Percentiles rank a stretch among this genome's conserved stretches.
Evolutionary conservation across 176 grass and related monocot species (phyloP).

Genomic region (Guadua angustifolia): DNA sequence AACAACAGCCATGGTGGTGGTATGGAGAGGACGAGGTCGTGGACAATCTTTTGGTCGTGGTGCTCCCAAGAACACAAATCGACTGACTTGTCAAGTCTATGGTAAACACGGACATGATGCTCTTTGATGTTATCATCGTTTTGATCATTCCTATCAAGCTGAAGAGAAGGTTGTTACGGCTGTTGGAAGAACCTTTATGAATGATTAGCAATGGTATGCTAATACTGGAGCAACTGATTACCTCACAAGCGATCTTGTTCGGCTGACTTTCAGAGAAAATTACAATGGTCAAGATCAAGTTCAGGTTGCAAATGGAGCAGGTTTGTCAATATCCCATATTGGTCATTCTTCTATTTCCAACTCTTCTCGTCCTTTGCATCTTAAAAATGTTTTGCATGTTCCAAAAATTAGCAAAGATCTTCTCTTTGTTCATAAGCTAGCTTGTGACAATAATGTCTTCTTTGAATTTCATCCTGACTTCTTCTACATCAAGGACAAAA

Average conservation of each 20-base stretch:
- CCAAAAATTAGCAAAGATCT: neutral
- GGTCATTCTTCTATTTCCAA: neutral
- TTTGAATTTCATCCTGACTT: neutral
- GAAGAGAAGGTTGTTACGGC: too few species aligned
- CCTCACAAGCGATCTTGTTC: neutral
- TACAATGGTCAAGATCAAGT: neutral
- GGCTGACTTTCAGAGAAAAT: rapidly evolving
- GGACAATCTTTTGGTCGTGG: too few species aligned
- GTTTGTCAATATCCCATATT: neutral
- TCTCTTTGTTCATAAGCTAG: neutral
- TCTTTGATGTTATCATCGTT: too few species aligned
- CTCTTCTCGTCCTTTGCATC: rapidly evolving
- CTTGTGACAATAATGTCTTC: neutral
- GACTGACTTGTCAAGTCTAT: too few species aligned
- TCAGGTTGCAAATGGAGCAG: neutral
- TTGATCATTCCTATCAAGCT: too few species aligned
- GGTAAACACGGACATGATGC: too few species aligned
- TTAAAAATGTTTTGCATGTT: neutral
- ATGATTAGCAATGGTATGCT: neutral
- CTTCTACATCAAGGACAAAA: neutral
- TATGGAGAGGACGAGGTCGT: too few species aligned
- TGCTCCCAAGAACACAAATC: too few species aligned
- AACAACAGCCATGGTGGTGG: too few species aligned
- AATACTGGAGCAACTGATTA: neutral
- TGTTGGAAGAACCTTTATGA: neutral